Conservation (phyloP, 2,329 filamentous ascomycete genomes). For the Fusarium sp. region DNA sequence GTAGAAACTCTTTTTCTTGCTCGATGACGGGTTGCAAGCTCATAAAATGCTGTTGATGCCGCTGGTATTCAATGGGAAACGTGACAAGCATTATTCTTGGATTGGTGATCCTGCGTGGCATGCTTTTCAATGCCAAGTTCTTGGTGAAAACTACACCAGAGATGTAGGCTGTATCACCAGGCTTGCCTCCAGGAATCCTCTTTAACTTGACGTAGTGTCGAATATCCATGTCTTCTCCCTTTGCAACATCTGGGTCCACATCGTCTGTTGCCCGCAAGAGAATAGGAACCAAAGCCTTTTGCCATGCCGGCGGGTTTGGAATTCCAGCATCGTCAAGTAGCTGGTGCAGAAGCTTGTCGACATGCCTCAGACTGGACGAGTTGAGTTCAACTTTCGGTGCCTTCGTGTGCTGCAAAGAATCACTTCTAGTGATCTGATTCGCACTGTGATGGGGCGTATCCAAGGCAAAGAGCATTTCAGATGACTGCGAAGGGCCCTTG, state of each 20-base stretch:
- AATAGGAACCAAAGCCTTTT: conserved; percentile 91
- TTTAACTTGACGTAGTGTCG: conserved; percentile 98
- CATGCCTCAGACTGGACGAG: conserved; percentile 87
- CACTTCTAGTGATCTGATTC: conserved; percentile 78
- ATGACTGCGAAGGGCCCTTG: conserved; percentile 69
- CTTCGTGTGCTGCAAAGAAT: conserved; percentile 83
- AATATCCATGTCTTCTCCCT: conserved; percentile 96
- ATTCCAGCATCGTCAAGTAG: conserved; percentile 84
- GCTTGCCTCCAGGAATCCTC: conserved; percentile 91
- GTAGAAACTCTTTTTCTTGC: conserved; percentile 94
- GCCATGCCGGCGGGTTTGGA: conserved; percentile 83
- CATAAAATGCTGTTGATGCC: conserved; percentile 93
- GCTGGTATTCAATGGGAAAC: conserved; percentile 95
- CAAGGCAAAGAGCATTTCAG: conserved; percentile 65
- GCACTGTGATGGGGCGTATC: conserved; percentile 63
- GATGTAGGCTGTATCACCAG: conserved; percentile 94
- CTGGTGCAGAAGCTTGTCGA: conserved; percentile 87
- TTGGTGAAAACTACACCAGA: conserved; percentile 98
- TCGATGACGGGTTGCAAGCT: conserved; percentile 96
- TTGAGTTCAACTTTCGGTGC: conserved; percentile 88
- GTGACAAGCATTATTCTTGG: conserved; percentile 94
- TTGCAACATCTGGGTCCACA: conserved; percentile 91
- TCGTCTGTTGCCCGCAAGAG: conserved; percentile 93
- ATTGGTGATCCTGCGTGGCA: conserved; percentile 87
- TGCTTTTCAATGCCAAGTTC: conserved; percentile 95